Evolutionary conservation across 148 eudicot species (phyloP), one percentile per base, ranked within the genome.

Genomic region (Camellia japonica): DNA sequence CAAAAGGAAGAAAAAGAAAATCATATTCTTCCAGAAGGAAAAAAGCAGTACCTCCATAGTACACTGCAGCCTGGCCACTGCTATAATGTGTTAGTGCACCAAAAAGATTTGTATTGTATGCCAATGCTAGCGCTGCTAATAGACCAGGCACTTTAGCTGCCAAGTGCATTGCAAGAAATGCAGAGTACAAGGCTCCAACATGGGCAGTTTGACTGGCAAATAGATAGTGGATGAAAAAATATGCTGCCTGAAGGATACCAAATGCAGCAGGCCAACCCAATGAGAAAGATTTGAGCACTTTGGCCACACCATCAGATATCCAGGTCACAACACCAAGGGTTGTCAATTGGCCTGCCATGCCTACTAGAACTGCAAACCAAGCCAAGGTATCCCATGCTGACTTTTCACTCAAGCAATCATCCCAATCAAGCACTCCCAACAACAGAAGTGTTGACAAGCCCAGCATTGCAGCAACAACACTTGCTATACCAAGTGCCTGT

Each of bases 191-290:
- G 55, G 98, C 98, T 84, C 97, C 98, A 30, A 95, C 98, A 84
- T 95, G 98, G 58, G 96, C 98, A 12, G 97, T 95, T 86, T 95
- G 98, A 76, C 98, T 95, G 55, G 98, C 98, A 80, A 95, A 95
- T 71, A 95, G 85, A 84, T 95, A 95, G 82, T 95, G 98, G 71
- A 95, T 90, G 23, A 90, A 86, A 84, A 95, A 95, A 85, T 95
- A 95, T 38, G 96, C 87, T 11, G 93, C 91, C 82, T 95, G 98
- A 84, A 95, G 98, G 75, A 92, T 82, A 80, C 79, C 91, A 76
- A 95, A 93, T 71, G 98, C 92, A 85, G 87, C 94, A 6, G 93
- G 94, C 98, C 97, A 93, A 76, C 94, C 91, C 88, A 91, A 58
- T 68, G 92, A 88, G 87, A 89, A 82, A 47, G 94, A 70, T 80